Evolutionary conservation across 106 monocot genomes (phyloP), one percentile per base, ranked within the genome.

Genomic region (Narthecium ossifragum): DNA sequence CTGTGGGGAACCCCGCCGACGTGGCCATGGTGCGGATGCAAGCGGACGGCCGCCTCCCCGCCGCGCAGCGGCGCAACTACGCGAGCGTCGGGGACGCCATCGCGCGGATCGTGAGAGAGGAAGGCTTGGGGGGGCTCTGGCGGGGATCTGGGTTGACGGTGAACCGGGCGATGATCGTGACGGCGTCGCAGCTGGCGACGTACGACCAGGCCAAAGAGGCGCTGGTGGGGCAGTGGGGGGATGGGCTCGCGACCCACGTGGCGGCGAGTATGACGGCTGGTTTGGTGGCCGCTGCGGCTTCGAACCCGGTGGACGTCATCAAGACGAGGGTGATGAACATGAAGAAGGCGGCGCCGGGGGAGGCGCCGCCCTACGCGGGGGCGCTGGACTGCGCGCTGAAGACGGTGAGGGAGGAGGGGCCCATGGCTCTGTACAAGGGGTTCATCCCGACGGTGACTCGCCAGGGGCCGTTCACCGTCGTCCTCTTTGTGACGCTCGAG

Each of bases 1-100:
- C 79, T 1, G 79, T 85, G 17, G 80, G 85, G 7, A 85, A 85
- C 48, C 85, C 85, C 3, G 85, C 85, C 10, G 85, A 85, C 62
- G 80, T 85, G 5, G 85, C 85, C 22, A 85, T 85, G 85, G 85
- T 85, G 22, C 60, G 85, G 60, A 85, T 85, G 85, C 85, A 85
- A 59, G 85, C 80, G 26, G 85, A 85, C 65, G 85, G 85, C 11
- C 63, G 85, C 12, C 85, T 85, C 20, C 85, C 85, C 22, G n/a
- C n/a, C n/a, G n/a, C n/a, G n/a, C n/a, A n/a, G n/a, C n/a, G n/a
- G n/a, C n/a, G n/a, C n/a, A n/a, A 80, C 73, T 85, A 85, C 76
- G 12, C 9, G 26, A 53, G 76, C 61, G 85, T 76, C 32, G 73
- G 64, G 41, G 80, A 85, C 66, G 85, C 80, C n/a, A 70, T 80